Evolutionary conservation across 2,329 filamentous ascomycete genomes (phyloP).

Genomic region (Claviceps cyperi): DNA sequence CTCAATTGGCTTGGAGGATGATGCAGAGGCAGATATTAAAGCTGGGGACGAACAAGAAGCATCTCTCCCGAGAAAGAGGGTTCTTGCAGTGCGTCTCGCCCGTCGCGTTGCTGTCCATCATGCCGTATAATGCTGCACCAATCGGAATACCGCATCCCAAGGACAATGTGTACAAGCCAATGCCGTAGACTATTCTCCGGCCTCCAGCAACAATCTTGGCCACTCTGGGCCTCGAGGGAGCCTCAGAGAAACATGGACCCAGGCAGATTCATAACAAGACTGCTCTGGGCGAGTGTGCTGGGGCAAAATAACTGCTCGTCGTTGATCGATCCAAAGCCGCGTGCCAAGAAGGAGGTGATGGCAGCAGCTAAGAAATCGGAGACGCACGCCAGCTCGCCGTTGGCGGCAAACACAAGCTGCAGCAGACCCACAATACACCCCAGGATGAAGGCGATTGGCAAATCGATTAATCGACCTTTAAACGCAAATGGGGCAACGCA

Average conservation of each 20-base stretch:
- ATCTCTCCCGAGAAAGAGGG: slow-evolving; percentile 30
- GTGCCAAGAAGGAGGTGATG: slow-evolving; percentile 52
- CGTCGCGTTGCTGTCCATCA: slow-evolving; percentile 42
- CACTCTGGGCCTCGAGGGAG: slow-evolving; percentile 52
- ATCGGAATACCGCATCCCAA: slow-evolving; percentile 62
- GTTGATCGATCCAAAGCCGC: slow-evolving; percentile 53
- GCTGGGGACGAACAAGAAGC: slow-evolving; percentile 58
- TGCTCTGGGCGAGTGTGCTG: slow-evolving; percentile 56
- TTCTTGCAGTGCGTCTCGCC: slow-evolving; percentile 26
- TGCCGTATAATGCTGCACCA: slow-evolving; percentile 50
- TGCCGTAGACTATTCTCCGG: slow-evolving; percentile 60
- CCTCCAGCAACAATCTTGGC: slow-evolving; percentile 55
- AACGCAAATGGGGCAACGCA: slow-evolving; percentile 72
- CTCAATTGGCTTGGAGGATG: slow-evolving; percentile 69
- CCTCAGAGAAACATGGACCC: slow-evolving; percentile 35
- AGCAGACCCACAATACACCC: slow-evolving; percentile 63
- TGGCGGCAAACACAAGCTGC: slow-evolving; percentile 60
- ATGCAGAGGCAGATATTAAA: slow-evolving; percentile 65
- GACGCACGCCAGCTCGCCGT: slow-evolving; percentile 48
- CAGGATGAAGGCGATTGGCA: slow-evolving; percentile 62
- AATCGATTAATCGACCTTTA: slow-evolving; percentile 58
- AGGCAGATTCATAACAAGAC: slow-evolving; percentile 60
- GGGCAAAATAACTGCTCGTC: slow-evolving; percentile 51
- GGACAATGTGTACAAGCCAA: slow-evolving; percentile 62
- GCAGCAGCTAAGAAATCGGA: slow-evolving; percentile 42